Conservation (phyloP, 1,139 yeast species). For the Pichia cactophila region DNA sequence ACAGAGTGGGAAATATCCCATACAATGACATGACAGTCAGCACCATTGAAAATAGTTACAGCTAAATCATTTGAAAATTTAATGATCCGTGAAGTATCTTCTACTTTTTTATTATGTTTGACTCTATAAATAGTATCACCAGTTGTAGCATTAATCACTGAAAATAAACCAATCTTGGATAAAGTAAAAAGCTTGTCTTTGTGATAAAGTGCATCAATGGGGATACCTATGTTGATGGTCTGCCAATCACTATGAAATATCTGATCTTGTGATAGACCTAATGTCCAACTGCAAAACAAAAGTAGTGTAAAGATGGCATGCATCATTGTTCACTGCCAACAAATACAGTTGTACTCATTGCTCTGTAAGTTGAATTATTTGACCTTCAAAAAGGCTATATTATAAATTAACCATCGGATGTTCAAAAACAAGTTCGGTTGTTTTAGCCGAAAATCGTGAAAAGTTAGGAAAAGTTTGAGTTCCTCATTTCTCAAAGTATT, state of each 20-base stretch:
- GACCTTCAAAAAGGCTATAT: not conserved
- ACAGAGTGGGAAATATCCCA: not conserved
- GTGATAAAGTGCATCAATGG: conserved; percentile 16
- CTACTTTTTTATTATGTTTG: not conserved
- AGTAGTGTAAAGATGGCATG: not conserved
- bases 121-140: conserved; percentile 30
- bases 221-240: conserved; percentile 27
- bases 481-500: too few species aligned
- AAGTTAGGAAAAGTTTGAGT: not conserved
- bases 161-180: conserved; percentile 24
- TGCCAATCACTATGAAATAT: conserved; percentile 32
- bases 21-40: not conserved
- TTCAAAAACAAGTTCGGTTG: not conserved
- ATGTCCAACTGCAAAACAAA: not conserved
- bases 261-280: conserved; percentile 24
- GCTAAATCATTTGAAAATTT: not conserved
- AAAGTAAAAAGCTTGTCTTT: conserved; percentile 19
- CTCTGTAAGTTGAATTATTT: too few species aligned
- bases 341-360: not conserved
- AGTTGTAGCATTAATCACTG: conserved; percentile 20
- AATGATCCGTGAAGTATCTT: conserved; percentile 1
- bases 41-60: not conserved
- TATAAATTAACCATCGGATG: not conserved
- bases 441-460: not conserved
- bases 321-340: not conserved